Percentiles rank a stretch among this genome's conserved stretches.
phyloP scores from a whole-genome alignment of 495 filamentous ascomycete genomes.

The Oleoguttula mirabilis region DNA sequence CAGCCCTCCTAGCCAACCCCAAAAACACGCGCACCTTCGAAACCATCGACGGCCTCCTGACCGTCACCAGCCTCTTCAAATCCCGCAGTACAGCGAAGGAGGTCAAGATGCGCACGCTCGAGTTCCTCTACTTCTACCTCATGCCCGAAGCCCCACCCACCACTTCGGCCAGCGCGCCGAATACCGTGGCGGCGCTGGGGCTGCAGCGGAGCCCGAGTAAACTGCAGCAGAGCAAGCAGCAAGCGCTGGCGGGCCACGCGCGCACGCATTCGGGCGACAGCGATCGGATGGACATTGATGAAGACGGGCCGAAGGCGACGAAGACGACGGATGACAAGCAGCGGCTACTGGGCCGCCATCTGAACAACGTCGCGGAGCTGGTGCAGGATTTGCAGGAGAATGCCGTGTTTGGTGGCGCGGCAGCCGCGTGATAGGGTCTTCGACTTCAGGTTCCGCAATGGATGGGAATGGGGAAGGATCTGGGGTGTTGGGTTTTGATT shows the following conservation, averaged over 20 bases:
- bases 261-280: conserved; percentile 25
- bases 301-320: conserved; percentile 34
- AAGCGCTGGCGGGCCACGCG: conserved; percentile 33
- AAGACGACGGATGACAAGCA: conserved; percentile 82
- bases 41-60: conserved; percentile 78
- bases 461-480: no score
- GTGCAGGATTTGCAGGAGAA: conserved; percentile 82
- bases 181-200: conserved; percentile 23
- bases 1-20: conserved; percentile 70
- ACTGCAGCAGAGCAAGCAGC: conserved; percentile 55
- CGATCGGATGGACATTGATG: conserved; percentile 24
- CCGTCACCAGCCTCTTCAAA: conserved; percentile 90
- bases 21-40: conserved; percentile 86
- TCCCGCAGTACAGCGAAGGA: conserved; percentile 65
- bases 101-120: conserved; percentile 84
- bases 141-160: conserved; percentile 70
- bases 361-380: conserved; percentile 83
- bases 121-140: conserved; percentile 96
- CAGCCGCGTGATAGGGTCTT: no score
- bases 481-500: no score
- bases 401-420: conserved; percentile 44
- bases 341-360: conserved; percentile 60
- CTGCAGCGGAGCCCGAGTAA: conserved; percentile 64
- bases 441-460: no score
- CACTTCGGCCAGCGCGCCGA: conserved; percentile 26